A percentile compares a stretch with the other conserved stretches of the same genome.
These are phyloP conservation scores for Stagonosporopsis rhizophila DNA, from an alignment of 2,329 filamentous ascomycete species.

Conservation along the genomic window DNA sequence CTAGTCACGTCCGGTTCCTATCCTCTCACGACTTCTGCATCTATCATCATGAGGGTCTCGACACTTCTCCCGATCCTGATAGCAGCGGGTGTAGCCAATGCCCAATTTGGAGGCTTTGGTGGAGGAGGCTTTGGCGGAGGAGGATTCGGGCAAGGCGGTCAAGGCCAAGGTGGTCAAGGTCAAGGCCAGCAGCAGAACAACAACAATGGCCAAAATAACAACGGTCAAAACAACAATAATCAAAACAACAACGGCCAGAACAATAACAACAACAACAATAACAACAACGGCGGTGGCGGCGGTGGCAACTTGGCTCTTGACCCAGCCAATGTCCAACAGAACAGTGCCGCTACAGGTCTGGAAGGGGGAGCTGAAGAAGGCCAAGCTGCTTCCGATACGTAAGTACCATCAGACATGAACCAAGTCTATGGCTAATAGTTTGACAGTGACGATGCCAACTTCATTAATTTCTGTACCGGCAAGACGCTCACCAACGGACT, in stretches of 20 bases:
- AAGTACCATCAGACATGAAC: conserved; percentile 18
- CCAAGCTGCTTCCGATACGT: conserved; percentile 57
- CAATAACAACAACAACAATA: conserved; percentile 3
- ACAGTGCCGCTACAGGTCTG: conserved; percentile 52
- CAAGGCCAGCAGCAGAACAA: conserved; percentile 23
- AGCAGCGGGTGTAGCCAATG: conserved; percentile 44
- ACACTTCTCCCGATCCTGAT: conserved; percentile 44
- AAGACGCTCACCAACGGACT: conserved; percentile 63
- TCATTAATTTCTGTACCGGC: conserved; percentile 67
- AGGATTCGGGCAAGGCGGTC: conserved; percentile 1
- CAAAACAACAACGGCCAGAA: conserved; percentile 25
- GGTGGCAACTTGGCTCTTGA: conserved; percentile 40
- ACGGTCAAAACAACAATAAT: conserved; percentile 31
- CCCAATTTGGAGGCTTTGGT: conserved; percentile 34
- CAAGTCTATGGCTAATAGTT: conserved; percentile 5
- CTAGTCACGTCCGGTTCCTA: conserved; percentile 20
- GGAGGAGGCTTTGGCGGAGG: conserved; percentile 7
- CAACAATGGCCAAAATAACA: conserved; percentile 18
- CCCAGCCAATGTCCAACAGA: conserved; percentile 53
- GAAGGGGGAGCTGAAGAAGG: conserved; percentile 48
- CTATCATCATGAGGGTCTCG: conserved; percentile 46
- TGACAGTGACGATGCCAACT: conserved; percentile 59
- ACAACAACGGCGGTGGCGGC: conserved; percentile 21
- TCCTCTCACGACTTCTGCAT: not conserved
- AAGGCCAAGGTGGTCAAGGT: conserved; percentile 9